Evolutionary conservation across 2,329 filamentous ascomycete genomes (phyloP), one percentile per base, ranked within the genome.

Genomic region (Leptodontidium sp.): DNA sequence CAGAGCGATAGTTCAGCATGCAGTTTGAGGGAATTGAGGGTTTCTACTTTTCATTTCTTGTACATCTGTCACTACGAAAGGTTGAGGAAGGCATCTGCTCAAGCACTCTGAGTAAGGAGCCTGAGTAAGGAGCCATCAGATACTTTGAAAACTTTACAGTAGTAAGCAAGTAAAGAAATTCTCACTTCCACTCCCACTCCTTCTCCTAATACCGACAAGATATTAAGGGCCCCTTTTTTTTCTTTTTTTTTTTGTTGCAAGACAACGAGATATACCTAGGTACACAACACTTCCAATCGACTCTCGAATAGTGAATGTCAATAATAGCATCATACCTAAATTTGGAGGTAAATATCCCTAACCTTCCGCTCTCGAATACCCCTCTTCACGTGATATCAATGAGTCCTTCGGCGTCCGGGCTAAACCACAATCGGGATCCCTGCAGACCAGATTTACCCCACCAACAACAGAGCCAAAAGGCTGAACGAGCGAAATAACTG

Each of bases 301-400:
- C 14, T 12, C 15, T 47, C n/a, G 8, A 47, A n/a, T n/a, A 8
- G 11, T 50, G 45, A 7, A n/a, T 50, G 8, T n/a, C 43, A n/a
- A 14, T 21, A 14, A 4, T 4, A 14, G 4, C 11, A 15, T 49
- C 17, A 21, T 49, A 49, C 47, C 47, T 35, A 4, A 9, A 21
- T 21, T 35, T 5, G 8, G 11, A 40, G 8, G 4, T 40, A 40
- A 29, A 49, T n/a, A 43, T 43, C 57, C 45, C 47, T 47, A 55
- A 47, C 17, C 35, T 40, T 40, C 32, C 35, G 58, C 47, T 45
- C 47, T 66, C 45, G 32, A 67, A 29, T 62, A 55, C 57, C 57
- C 38, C 57, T 59, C 38, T 40, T 50, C 61, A 64, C 61, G 61
- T 64, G 61, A 64, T 50, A 52, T 24, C 24, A 21, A 62, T 50